A percentile compares a stretch with the other conserved stretches of the same genome.
Conservation (phyloP, 768 basidiomycete species). For the Suillus subluteus region DNA sequence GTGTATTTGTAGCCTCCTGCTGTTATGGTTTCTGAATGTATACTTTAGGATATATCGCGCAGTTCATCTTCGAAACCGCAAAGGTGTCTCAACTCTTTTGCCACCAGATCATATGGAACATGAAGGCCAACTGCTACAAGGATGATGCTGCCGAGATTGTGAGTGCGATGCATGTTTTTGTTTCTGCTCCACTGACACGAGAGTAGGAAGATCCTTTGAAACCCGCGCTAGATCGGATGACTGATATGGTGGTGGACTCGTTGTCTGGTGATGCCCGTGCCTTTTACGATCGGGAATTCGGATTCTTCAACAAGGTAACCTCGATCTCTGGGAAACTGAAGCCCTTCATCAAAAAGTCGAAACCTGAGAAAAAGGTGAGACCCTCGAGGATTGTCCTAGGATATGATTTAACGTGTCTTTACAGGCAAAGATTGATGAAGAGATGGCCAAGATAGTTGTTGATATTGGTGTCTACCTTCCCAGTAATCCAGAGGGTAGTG, state of each 20-base stretch:
- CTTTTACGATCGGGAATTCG: constrained; percentile 95
- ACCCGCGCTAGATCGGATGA: constrained; percentile 90
- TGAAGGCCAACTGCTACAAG: constrained; percentile 97
- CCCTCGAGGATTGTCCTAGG: background rate
- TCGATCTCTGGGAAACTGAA: constrained; percentile 98
- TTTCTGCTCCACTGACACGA: constrained; percentile 12
- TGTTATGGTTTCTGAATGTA: constrained; percentile 3
- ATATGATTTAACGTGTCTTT: constrained; percentile 8
- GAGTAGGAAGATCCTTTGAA: constrained; percentile 93
- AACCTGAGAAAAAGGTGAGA: constrained; percentile 91
- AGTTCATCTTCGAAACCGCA: constrained; percentile 96
- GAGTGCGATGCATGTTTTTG: constrained; percentile 27
- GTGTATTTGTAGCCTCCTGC: constrained; percentile 21
- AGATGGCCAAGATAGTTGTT: constrained; percentile 95
- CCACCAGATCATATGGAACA: constrained; percentile 99
- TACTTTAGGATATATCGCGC: constrained; percentile 81
- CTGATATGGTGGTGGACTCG: constrained; percentile 73
- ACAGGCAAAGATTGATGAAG: constrained; percentile 98
- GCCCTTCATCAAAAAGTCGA: constrained; percentile 93
- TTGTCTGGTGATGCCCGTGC: constrained; percentile 85
- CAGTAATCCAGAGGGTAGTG: constrained; percentile 94
- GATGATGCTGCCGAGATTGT: constrained; percentile 89
- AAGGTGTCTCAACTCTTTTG: constrained; percentile 98
- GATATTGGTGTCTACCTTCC: constrained; percentile 97
- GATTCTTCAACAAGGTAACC: constrained; percentile 94